Base-by-base conservation (phyloP, 2,329 filamentous ascomycete genomes). In the Paradendryphiella salina region DNA sequence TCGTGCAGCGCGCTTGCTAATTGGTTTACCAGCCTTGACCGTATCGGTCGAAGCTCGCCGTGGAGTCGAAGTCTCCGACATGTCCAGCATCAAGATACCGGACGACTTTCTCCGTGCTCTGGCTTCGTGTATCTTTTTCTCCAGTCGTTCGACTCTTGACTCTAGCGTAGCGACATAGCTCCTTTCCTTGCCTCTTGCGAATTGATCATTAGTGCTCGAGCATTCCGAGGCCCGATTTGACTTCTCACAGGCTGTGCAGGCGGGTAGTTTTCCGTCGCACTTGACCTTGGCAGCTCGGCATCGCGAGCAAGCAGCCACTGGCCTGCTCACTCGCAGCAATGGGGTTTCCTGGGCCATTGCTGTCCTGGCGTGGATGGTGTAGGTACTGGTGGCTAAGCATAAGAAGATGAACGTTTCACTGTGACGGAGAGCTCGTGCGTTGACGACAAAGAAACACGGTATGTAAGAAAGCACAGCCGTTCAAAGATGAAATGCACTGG, bases 141-240 rank as follows among this genome's bases (percentile, higher is more conserved):
- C 89, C 7, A 97, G 82, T 73, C 89, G 90, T 72, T 97, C 92
- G 60, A 96, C 87, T 50, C 89, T 86, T 13, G 92, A 85, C 72
- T 97, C 93, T n/a, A 99, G 81, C 0, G 93, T 95, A 6, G 93
- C 90, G 36, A 97, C 92, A 79, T 97, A 99, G 74, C 92, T 97
- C 66, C 93, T 82, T 70, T 97, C 94, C 73, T 97, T 97, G 54
- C 94, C 94, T 56, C 91, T 83, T 0, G 93, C 92, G 74, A 96
- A 97, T 71, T 96, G 91, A 69, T 97, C 93, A 66, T 95, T 96
- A 6, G 91, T 92, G 48, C 91, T 91, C 5, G 91, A 96, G 72
- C 94, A 99, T 70, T 95, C 91, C 53, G 81, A 86, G 47, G 89
- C 85, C 55, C 90, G 87, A 23, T 92, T 91, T 11, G 90, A 90